Base-by-base conservation (phyloP, 1,284 basidiomycete species). In the Heterobasidion parviporum region DNA sequence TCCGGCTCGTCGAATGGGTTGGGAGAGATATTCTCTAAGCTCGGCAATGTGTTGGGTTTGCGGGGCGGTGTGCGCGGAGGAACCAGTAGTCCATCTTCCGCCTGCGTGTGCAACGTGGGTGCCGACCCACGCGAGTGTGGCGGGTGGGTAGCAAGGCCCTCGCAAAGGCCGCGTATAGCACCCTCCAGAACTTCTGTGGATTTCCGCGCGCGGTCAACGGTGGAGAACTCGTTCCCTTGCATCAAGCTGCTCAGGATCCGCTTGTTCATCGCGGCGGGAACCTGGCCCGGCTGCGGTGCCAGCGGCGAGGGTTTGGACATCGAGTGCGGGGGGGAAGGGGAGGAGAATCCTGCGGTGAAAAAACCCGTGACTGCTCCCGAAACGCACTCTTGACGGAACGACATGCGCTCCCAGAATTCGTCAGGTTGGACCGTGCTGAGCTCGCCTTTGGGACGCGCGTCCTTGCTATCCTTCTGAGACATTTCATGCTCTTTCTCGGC, bases 371-470 rank as follows among this genome's bases (percentile, higher is more conserved):
- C 79, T 4, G 90, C 89, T 2, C 94, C 78, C 60, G 85, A 76
- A 48, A 88, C 80, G 66, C 94, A 97, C 69, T 98, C 94, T 66
- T 97, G 94, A 36, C 94, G 80, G 71, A 91, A 95, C 32, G 88
- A 92, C 88, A 98, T 94, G 14, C 92, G 67, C 59, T 80, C 78
- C 78, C 79, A 83, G 70, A 94, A 98, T 66, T 96, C 93, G 52
- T 86, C 87, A 34, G 81, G 66, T 0, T 74, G 68, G 59, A 87
- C 84, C 60, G 74, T 77, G 18, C 67, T 70, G 50, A 88, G 70
- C 64, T 85, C 81, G 48, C 79, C 83, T 33, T 60, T 49, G 6
- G 60, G 62, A 12, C 56, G 53, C 32, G 14, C 12, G 20, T 60
- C 59, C 33, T 56, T 60, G 6, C 52, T 56, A 64, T 18, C 59